Conservation (phyloP, 305 asterid genomes). For the Caryopteris hybrid region DNA sequence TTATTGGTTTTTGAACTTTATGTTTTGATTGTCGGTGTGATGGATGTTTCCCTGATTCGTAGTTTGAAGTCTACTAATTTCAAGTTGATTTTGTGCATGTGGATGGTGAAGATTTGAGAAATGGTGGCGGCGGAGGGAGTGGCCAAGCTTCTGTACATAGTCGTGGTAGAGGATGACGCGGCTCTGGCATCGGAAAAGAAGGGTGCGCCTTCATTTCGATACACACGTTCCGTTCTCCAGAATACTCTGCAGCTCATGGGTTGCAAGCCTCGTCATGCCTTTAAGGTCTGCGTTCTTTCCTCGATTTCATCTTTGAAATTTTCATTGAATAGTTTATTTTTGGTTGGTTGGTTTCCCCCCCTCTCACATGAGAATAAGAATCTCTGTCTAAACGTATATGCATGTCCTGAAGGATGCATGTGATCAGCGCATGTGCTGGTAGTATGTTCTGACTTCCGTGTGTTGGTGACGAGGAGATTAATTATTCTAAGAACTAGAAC, state of each 20-base stretch:
- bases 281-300: constrained; percentile 44
- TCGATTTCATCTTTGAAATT: background rate
- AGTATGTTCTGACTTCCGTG: background rate
- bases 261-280: constrained; percentile 90
- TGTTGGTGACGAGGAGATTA: background rate
- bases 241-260: constrained; percentile 91
- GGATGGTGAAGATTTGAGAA: constrained; percentile 34
- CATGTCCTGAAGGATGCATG: constrained; percentile 3
- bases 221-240: constrained; percentile 85
- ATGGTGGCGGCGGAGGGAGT: constrained; percentile 53
- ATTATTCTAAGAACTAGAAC: background rate
- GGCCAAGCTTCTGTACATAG: constrained; percentile 70
- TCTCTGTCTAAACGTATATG: constrained; percentile 3
- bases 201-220: constrained; percentile 47
- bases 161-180: constrained; percentile 55
- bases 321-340: background rate
- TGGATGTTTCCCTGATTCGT: background rate
- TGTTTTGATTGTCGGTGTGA: constrained; percentile 3
- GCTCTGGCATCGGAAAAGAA: constrained; percentile 25
- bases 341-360: background rate
- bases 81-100: constrained; percentile 25
- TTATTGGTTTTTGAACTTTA: background rate
- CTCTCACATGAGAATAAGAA: too few relatives aligned
- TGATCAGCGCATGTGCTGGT: background rate
- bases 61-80: background rate